phyloP scores from a whole-genome alignment of 352 stramenopile genomes.

The Phytopythium aichiense region DNA sequence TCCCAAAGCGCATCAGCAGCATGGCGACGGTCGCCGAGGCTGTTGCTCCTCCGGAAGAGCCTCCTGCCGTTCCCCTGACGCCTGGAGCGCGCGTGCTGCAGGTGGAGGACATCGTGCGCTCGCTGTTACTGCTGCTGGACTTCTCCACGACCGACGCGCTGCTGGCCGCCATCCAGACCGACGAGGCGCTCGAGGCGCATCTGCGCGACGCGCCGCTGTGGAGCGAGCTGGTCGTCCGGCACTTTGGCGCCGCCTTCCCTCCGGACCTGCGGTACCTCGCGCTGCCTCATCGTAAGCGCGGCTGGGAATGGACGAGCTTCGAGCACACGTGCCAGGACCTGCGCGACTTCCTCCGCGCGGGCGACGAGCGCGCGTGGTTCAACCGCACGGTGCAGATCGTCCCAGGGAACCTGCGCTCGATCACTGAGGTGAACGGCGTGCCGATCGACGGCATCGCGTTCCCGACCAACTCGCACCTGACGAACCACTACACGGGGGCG shows the following conservation, averaged over 20 bases:
- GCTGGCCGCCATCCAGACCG: constrained; percentile 6
- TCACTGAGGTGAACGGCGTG: constrained; percentile 17
- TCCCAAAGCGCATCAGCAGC: not conserved
- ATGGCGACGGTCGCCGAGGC: too few relatives aligned
- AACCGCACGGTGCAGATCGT: constrained; percentile 19
- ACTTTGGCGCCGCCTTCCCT: constrained; percentile 21
- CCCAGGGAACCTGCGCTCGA: constrained; percentile 20
- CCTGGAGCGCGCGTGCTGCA: not conserved
- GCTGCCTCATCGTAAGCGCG: constrained; percentile 13
- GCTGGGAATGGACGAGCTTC: constrained; percentile 22
- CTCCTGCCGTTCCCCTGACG: not conserved
- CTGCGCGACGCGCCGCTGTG: constrained; percentile 32
- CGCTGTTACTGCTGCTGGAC: constrained; percentile 15
- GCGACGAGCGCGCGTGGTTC: constrained; percentile 26
- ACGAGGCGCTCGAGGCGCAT: constrained; percentile 14
- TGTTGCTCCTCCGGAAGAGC: too few relatives aligned
- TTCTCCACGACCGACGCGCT: constrained; percentile 11
- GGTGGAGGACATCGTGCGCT: not conserved
- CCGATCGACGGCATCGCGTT: constrained; percentile 48
- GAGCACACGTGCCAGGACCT: constrained; percentile 25
- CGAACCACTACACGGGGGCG: constrained; percentile 31
- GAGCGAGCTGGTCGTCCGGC: constrained; percentile 22
- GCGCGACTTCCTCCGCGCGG: constrained; percentile 30
- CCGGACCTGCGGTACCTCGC: constrained; percentile 18
- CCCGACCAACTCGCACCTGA: constrained; percentile 28